Evolutionary conservation across 805 yeast species (phyloP).

Genomic region (Metschnikowia shivogae): DNA sequence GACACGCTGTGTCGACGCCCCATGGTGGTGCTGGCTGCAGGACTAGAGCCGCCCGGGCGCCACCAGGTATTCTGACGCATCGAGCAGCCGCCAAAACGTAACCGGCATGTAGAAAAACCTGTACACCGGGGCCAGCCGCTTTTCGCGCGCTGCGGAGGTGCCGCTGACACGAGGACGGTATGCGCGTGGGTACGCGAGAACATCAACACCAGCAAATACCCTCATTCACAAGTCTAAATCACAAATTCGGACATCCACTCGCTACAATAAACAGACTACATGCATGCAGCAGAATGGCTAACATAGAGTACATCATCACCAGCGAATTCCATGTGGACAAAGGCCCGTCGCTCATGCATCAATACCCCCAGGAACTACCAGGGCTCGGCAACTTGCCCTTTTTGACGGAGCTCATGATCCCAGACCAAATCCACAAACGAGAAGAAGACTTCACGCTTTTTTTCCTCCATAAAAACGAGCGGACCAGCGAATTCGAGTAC

Average conservation of each 20-base stretch:
- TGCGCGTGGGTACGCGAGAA: constrained; percentile 2
- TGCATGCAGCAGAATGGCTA: constrained; percentile 18
- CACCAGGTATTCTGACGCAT: too few species aligned
- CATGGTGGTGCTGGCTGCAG: neutral
- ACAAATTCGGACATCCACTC: neutral
- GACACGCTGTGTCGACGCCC: too few species aligned
- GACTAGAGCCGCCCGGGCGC: neutral
- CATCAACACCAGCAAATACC: neutral
- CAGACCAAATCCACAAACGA: constrained; percentile 54
- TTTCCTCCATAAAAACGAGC: constrained; percentile 44
- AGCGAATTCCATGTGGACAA: constrained; percentile 77
- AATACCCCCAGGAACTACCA: constrained; percentile 47
- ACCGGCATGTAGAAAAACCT: too few species aligned
- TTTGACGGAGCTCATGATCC: constrained; percentile 56
- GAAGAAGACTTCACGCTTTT: constrained; percentile 58
- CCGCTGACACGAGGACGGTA: neutral
- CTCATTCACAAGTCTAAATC: neutral
- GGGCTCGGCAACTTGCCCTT: constrained; percentile 34
- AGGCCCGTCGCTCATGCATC: constrained; percentile 65
- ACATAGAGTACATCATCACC: constrained; percentile 56
- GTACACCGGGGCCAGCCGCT: neutral
- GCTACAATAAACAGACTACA: neutral
- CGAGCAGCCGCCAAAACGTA: too few species aligned
- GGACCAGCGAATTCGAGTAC: constrained; percentile 39
- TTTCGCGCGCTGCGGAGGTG: neutral